phyloP scores from a whole-genome alignment of 1,284 basidiomycete genomes.

The Volvariella surrecta region DNA sequence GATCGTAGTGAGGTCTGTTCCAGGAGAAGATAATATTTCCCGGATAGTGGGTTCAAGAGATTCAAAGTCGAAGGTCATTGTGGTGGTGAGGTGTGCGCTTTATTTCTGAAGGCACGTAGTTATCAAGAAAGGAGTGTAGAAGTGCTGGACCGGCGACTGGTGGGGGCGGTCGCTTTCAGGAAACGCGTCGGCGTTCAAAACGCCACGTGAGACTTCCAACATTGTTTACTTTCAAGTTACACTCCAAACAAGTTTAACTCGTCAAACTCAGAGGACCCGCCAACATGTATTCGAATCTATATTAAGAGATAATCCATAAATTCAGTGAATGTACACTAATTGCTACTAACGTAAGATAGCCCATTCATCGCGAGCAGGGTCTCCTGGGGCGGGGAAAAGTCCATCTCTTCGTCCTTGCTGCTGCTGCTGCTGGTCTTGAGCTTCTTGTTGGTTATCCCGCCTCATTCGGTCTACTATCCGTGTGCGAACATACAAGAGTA shows the following conservation, averaged over 20 bases:
- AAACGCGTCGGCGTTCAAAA: background rate
- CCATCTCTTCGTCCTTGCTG: slow-evolving; percentile 27
- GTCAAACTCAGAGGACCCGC: too few species aligned
- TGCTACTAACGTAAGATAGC: slow-evolving; percentile 40
- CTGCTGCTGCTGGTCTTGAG: slow-evolving; percentile 17
- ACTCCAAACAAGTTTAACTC: too few species aligned
- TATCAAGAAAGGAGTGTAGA: slow-evolving; percentile 8
- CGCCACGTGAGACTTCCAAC: background rate
- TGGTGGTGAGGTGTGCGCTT: slow-evolving; percentile 4
- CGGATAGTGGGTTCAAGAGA: slow-evolving; percentile 52
- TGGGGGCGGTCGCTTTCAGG: slow-evolving; percentile 1
- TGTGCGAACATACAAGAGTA: slow-evolving; percentile 63
- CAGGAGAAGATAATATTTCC: slow-evolving; percentile 60
- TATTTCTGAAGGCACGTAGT: slow-evolving; percentile 2
- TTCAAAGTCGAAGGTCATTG: slow-evolving; percentile 35
- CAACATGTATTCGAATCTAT: background rate
- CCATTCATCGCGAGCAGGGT: slow-evolving; percentile 61
- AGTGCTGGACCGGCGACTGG: slow-evolving; percentile 7
- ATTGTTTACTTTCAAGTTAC: too few species aligned
- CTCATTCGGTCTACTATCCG: slow-evolving; percentile 63
- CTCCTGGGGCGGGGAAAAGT: slow-evolving; percentile 53
- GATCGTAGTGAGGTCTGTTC: slow-evolving; percentile 63
- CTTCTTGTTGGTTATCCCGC: slow-evolving; percentile 38
- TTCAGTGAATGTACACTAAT: too few species aligned
- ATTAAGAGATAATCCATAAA: background rate